Evolutionary conservation across 2,329 filamentous ascomycete genomes (phyloP), one percentile per base, ranked within the genome.

Genomic region (Podosphaera fusca): DNA sequence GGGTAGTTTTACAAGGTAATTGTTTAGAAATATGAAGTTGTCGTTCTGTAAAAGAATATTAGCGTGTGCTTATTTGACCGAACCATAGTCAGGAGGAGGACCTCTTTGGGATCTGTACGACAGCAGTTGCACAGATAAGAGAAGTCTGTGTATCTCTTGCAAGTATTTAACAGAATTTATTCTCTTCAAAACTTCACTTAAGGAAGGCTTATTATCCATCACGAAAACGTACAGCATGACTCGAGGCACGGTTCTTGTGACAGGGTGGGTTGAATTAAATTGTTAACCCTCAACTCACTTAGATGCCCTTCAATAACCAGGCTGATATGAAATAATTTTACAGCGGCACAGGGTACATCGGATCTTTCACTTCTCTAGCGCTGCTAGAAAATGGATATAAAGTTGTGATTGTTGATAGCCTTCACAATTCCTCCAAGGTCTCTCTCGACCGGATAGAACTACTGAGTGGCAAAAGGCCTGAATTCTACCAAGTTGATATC

Each of bases 341-440:
- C 69, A 95, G 92, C 78, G 92, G 92, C 68, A 95, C 89, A 63
- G 92, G 92, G 74, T 98, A 98, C 77, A 98, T 98, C 72, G 92
- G 92, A 70, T 96, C 90, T 55, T 96, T 96, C 77, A 98, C 92
- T 60, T 76, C 86, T 58, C 82, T 98, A 55, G 84, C 88, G 56
- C 85, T 98, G 33, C 86, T 98, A 64, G 78, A 95, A 69, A 85
- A 92, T 67, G 89, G 82, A 70, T 96, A 96, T 78, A 83, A 96
- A 70, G 92, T 98, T 61, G 85, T 98, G 69, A 87, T 98, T 62
- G 82, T 92, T 63, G 92, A 98, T 75, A 96, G 82, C 72, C 80
- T 96, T 63, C 95, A 94, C 83, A 98, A 98, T 74, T 95, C 92
- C 54, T 95, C 86, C 60, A 77, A 83, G 66, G 89, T 95, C 67